phyloP scores from a whole-genome alignment of 768 basidiomycete species.

The Tylopilus sp. region DNA sequence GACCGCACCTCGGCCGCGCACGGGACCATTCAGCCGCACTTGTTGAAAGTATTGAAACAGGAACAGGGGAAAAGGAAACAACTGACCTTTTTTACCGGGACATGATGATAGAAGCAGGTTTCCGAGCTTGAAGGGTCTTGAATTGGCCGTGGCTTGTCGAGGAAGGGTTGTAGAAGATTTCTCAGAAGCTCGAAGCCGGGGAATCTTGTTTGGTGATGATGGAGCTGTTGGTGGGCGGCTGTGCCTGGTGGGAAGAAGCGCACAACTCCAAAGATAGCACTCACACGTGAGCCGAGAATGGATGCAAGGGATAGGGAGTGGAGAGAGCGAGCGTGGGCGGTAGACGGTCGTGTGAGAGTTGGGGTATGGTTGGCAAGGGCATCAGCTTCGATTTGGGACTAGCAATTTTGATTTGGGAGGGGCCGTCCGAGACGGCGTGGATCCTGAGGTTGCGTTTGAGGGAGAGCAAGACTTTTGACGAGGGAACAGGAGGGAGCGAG shows the following conservation, averaged over 20 bases:
- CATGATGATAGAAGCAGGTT: constrained; percentile 89
- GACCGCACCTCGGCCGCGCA: constrained; percentile 76
- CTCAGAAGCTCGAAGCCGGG: too few species aligned
- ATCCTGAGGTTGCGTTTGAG: constrained; percentile 20
- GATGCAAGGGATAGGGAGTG: constrained; percentile 14
- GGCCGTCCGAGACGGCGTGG: neutral
- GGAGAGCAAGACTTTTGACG: constrained; percentile 18
- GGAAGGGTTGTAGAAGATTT: too few species aligned
- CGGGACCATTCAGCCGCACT: constrained; percentile 74
- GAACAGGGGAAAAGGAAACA: neutral
- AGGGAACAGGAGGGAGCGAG: constrained; percentile 18
- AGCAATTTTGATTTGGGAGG: too few species aligned
- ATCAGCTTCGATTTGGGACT: neutral
- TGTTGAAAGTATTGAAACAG: neutral
- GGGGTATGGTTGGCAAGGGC: neutral
- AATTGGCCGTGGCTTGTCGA: too few species aligned
- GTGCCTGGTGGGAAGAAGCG: neutral
- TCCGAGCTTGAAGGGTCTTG: constrained; percentile 49
- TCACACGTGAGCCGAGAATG: constrained; percentile 14
- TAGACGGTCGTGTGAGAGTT: neutral
- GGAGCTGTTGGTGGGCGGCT: constrained; percentile 20
- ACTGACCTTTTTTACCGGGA: constrained; percentile 87
- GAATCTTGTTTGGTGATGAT: constrained; percentile 12
- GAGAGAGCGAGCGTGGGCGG: constrained; percentile 13
- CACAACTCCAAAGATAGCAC: neutral